phyloP scores from a whole-genome alignment of 345 rosid genomes.

The Aquilaria sinensis region DNA sequence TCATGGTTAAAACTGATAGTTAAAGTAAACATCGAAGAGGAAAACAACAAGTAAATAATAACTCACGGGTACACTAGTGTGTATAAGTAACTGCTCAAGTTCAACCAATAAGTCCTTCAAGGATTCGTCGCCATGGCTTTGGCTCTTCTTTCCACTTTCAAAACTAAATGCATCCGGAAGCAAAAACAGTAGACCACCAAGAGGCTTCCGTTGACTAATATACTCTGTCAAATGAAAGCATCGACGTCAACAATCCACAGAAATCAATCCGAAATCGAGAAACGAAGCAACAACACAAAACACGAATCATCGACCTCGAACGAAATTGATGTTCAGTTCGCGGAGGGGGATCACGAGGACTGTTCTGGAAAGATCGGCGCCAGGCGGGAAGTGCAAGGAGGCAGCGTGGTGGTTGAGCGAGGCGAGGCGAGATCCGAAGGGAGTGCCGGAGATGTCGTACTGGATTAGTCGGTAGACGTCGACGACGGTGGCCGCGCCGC shows the following conservation, averaged over 20 bases:
- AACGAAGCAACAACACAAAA: background rate
- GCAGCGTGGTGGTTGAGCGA: constrained; percentile 85
- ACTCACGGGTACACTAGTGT: constrained; percentile 83
- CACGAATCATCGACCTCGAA: constrained; percentile 43
- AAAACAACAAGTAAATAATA: too few species aligned
- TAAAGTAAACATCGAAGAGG: too few species aligned
- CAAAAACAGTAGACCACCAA: constrained; percentile 84
- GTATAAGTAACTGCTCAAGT: constrained; percentile 69
- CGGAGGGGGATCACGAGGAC: constrained; percentile 82
- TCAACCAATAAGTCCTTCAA: constrained; percentile 41
- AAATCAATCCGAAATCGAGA: background rate
- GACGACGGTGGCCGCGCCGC: constrained; percentile 91
- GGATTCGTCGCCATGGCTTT: constrained; percentile 28
- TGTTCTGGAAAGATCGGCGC: constrained; percentile 85
- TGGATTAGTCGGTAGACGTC: constrained; percentile 97
- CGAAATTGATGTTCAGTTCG: constrained; percentile 52
- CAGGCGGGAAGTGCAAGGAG: constrained; percentile 67
- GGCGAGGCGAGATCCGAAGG: constrained; percentile 92
- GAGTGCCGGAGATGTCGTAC: constrained; percentile 86
- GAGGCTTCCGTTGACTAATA: constrained; percentile 53
- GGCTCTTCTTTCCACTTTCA: constrained; percentile 25
- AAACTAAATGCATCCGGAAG: constrained; percentile 67
- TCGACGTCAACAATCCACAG: background rate
- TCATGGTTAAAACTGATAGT: too few species aligned
- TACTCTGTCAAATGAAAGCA: constrained; percentile 42